phyloP scores from a whole-genome alignment of 163 green algal genomes.

The Scenedesmus sp. region DNA sequence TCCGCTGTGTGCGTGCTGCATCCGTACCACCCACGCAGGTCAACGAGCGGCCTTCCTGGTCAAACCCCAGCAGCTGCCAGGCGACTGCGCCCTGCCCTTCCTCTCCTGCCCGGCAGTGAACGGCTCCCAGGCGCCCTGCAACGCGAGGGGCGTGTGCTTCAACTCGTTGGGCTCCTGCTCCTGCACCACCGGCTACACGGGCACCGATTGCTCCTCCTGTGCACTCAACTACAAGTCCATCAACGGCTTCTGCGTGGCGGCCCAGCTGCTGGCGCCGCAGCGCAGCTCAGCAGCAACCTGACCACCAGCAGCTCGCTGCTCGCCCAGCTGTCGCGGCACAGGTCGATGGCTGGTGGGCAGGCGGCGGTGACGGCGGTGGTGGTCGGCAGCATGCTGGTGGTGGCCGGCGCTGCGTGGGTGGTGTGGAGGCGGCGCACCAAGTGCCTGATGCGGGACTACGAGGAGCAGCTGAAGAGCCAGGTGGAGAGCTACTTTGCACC shows the following conservation, averaged over 20 bases:
- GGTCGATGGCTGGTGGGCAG: neutral
- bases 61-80: slow-evolving; percentile 50
- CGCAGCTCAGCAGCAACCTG: neutral
- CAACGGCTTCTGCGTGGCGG: slow-evolving; percentile 43
- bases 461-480: slow-evolving; percentile 22
- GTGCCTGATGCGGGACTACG: neutral
- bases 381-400: neutral
- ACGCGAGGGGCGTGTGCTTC: slow-evolving; percentile 41
- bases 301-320: slow-evolving; percentile 3
- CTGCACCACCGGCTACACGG: slow-evolving; percentile 52
- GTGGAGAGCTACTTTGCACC: neutral
- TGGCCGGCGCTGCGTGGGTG: neutral
- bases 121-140: slow-evolving; percentile 11
- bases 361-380: neutral
- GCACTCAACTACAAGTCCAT: slow-evolving; percentile 36
- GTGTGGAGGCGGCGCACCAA: neutral
- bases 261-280: neutral
- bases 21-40: slow-evolving; percentile 21
- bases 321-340: neutral
- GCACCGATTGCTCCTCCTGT: slow-evolving; percentile 54
- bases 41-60: slow-evolving; percentile 32
- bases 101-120: slow-evolving; percentile 49
- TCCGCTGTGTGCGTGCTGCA: neutral
- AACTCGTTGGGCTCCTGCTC: slow-evolving; percentile 45
- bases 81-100: slow-evolving; percentile 53